These are phyloP conservation scores for Podosphaera fusca DNA, from an alignment of 2,329 filamentous ascomycete species.

Conservation along the genomic window DNA sequence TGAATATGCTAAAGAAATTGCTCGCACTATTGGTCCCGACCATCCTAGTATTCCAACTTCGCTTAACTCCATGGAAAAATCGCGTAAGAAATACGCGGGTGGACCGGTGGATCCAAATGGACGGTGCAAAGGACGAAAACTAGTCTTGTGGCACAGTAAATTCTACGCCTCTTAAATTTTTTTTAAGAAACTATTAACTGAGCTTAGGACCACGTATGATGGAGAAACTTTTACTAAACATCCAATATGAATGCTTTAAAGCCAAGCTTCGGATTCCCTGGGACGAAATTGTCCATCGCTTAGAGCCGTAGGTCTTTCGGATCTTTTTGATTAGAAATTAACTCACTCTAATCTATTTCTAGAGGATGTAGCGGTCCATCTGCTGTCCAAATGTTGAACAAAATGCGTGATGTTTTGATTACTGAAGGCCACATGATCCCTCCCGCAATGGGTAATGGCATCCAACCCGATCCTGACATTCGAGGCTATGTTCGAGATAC, in stretches of 20 bases:
- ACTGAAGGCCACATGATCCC: constrained; percentile 14
- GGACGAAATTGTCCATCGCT: constrained; percentile 11
- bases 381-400: constrained; percentile 10
- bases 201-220: constrained; percentile 22
- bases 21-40: neutral
- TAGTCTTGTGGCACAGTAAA: constrained; percentile 3
- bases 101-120: neutral
- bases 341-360: neutral
- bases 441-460: constrained; percentile 9
- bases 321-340: neutral
- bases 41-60: constrained; percentile 1
- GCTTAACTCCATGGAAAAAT: constrained; percentile 1
- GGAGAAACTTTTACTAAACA: constrained; percentile 21
- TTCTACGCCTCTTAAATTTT: neutral
- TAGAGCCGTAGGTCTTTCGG: constrained; percentile 4
- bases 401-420: constrained; percentile 9
- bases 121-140: neutral
- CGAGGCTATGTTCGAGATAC: constrained; percentile 11
- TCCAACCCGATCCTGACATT: constrained; percentile 3
- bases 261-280: constrained; percentile 8
- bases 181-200: neutral
- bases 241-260: constrained; percentile 19
- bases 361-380: constrained; percentile 8
- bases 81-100: neutral
- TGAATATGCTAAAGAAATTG: neutral